phyloP scores from a whole-genome alignment of 345 rosid species.

The Balakata baccata region DNA sequence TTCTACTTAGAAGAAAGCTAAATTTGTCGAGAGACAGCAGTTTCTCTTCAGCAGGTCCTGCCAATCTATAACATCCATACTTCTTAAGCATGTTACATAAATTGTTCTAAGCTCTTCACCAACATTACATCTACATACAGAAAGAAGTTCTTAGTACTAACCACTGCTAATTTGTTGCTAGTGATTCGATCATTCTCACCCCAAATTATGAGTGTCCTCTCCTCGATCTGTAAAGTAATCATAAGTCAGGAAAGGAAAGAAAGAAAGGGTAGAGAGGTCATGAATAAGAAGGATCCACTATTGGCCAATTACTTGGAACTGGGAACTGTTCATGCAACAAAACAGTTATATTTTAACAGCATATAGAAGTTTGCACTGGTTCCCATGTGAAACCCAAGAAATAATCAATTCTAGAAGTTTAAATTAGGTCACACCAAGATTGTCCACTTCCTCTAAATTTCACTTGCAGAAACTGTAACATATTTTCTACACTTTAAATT shows the following conservation, averaged over 20 bases:
- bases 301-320: no score
- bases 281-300: no score
- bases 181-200: conserved; percentile 85
- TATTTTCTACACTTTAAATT: not conserved
- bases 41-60: not conserved
- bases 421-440: no score
- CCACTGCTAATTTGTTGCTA: conserved; percentile 73
- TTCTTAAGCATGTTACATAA: not conserved
- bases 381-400: not conserved
- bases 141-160: conserved; percentile 30
- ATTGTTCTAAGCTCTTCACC: not conserved
- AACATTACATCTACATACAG: not conserved
- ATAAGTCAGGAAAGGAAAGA: not conserved
- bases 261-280: no score
- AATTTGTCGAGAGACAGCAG: not conserved
- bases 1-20: no score
- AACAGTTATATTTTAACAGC: no score
- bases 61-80: not conserved
- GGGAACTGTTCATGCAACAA: no score
- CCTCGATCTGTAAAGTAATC: conserved; percentile 50
- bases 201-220: conserved; percentile 79
- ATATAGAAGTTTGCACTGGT: not conserved
- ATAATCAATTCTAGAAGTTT: not conserved
- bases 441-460: not conserved
- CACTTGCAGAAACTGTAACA: not conserved